Base-by-base conservation (phyloP, 257 asterid species). In the Vinca minor region DNA sequence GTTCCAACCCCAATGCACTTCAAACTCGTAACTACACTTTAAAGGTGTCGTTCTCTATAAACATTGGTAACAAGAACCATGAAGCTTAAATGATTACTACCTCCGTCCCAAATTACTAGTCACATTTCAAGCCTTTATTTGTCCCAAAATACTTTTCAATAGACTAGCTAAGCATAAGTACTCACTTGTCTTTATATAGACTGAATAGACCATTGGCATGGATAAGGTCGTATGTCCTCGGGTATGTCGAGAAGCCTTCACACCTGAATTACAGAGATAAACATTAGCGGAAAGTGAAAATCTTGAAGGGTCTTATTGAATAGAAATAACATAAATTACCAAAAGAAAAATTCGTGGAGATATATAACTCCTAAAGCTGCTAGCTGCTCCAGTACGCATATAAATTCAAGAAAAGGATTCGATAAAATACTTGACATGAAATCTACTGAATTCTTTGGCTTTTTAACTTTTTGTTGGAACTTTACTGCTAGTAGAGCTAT, bases 201-300 rank as follows among this genome's bases (percentile, higher is more conserved):
- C 87, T 89, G 75, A 89, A 88, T 69, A 92, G 76, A 62, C 95
- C 91, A 70, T 74, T 83, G 64, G 98, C 98, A 67, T 92, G 96
- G 76, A 92, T 85, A 64, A 92, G 95, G 73, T 92, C 96, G 29
- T 92, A 92, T 21, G 98, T 92, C 74, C 98, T 84, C 36, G 95
- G 98, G 70, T 92, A 92, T 10, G 98, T 89, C 8, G 98, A 89
- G 83, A 92, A 92, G 65, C 77, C 98, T 75, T 92, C 96, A 63
- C 95, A 92, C 98, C 98, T 89, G 69, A 52, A 73, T n/a, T 57
- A 71, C 9, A 69, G 66, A 58, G 28, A 62, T 4, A 25, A 55
- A 29, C 49, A 56, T 72, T 8, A 73, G 66, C 21, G 3, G 29
- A 38, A 38, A 8, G 26, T 28, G 39, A 14, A 5, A 13, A 31